Conservation (phyloP, 495 filamentous ascomycete genomes). For the Penicillium diatomitis region DNA sequence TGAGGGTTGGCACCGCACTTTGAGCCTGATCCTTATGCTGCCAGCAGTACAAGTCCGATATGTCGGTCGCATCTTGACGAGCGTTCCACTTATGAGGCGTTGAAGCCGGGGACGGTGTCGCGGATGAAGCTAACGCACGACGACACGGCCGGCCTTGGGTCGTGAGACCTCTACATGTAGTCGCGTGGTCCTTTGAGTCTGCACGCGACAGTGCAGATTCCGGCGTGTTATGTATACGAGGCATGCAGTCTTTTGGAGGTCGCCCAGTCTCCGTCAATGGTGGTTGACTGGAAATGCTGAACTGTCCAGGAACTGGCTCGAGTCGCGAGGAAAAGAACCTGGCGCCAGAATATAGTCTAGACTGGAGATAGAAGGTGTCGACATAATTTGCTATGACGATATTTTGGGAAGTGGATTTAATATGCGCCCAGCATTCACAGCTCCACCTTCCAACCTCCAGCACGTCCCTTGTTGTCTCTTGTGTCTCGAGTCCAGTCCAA, state of each 20-base stretch:
- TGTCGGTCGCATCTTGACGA: constrained; percentile 26
- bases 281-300: too few relatives aligned
- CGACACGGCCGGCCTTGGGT: constrained; percentile 69
- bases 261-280: too few relatives aligned
- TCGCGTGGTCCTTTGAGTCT: constrained; percentile 74
- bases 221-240: constrained; percentile 73
- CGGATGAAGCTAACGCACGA: constrained; percentile 45
- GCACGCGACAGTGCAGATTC: constrained; percentile 67
- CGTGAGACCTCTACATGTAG: constrained; percentile 84
- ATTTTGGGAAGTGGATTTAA: too few relatives aligned
- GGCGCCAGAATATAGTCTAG: too few relatives aligned
- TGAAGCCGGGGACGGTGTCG: constrained; percentile 24
- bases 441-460: constrained; percentile 1
- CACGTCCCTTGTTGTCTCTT: not conserved
- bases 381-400: too few relatives aligned
- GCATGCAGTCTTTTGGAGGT: constrained; percentile 39
- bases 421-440: constrained; percentile 4
- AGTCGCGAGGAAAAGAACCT: too few relatives aligned
- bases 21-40: constrained; percentile 85
- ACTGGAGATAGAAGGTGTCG: too few relatives aligned
- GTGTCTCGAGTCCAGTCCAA: constrained; percentile 1
- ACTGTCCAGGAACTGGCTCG: too few relatives aligned
- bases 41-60: constrained; percentile 71
- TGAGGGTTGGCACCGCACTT: constrained; percentile 1
- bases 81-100: constrained; percentile 29